phyloP scores from a whole-genome alignment of 2,329 filamentous ascomycete genomes.

The Cordyceps militaris region DNA sequence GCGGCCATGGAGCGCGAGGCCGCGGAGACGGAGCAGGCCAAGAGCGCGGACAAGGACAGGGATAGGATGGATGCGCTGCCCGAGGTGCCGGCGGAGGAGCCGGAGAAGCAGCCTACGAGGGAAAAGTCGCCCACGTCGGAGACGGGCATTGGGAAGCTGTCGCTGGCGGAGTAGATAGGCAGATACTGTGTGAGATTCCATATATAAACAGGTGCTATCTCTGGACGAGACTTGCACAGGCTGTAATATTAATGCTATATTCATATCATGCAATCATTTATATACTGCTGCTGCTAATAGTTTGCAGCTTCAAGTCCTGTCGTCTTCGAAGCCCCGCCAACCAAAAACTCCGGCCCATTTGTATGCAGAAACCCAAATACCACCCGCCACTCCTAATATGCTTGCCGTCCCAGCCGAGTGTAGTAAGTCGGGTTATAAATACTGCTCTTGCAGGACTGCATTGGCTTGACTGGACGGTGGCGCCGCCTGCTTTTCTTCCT shows the following conservation, averaged over 20 bases:
- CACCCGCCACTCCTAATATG: neutral
- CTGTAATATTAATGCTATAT: constrained; percentile 7
- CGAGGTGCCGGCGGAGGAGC: constrained; percentile 27
- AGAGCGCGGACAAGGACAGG: constrained; percentile 40
- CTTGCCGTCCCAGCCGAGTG: neutral
- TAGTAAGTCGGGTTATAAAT: neutral
- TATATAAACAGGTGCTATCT: neutral
- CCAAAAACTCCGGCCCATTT: neutral
- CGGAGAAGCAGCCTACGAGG: constrained; percentile 20
- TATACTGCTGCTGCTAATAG: neutral
- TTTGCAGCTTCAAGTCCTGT: neutral
- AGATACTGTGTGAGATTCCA: neutral
- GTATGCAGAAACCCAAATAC: neutral
- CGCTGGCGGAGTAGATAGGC: constrained; percentile 17
- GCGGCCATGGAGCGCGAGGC: constrained; percentile 63
- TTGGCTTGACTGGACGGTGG: neutral
- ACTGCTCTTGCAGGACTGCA: neutral
- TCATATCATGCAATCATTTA: neutral
- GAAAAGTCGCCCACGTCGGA: constrained; percentile 28
- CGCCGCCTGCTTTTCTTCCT: neutral
- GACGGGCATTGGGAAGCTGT: constrained; percentile 29
- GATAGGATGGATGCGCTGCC: constrained; percentile 47
- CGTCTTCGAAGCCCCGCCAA: neutral
- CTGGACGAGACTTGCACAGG: neutral
- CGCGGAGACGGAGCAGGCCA: constrained; percentile 43